phyloP scores from a whole-genome alignment of 768 basidiomycete species.

The Chalciporus pseudorubinellus region DNA sequence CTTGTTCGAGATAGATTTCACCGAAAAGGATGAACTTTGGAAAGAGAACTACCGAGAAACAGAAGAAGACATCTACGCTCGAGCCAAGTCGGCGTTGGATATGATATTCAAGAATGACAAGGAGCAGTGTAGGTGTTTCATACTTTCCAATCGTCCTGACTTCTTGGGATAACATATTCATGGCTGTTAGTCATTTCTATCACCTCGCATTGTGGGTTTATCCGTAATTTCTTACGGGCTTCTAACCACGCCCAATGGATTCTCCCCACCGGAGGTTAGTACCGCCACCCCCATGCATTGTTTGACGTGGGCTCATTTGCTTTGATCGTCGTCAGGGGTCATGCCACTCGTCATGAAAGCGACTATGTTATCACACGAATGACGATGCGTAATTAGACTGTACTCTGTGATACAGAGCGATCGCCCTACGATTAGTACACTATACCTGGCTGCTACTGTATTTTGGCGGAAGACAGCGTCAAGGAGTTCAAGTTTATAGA shows the following conservation, averaged over 20 bases:
- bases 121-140: constrained; percentile 43
- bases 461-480: too few relatives aligned
- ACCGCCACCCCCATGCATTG: too few relatives aligned
- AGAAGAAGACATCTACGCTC: constrained; percentile 33
- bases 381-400: constrained; percentile 1
- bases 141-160: background rate
- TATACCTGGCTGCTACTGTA: background rate
- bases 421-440: too few relatives aligned
- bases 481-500: too few relatives aligned
- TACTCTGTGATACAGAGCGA: background rate
- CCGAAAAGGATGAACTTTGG: constrained; percentile 67
- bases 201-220: constrained; percentile 63
- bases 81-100: constrained; percentile 55
- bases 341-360: constrained; percentile 27
- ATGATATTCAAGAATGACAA: constrained; percentile 45
- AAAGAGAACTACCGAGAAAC: constrained; percentile 21
- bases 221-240: constrained; percentile 50
- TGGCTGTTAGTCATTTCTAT: constrained; percentile 54
- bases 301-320: background rate
- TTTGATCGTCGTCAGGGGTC: constrained; percentile 15
- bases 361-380: background rate
- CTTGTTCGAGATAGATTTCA: constrained; percentile 52
- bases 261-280: constrained; percentile 66
- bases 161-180: background rate
- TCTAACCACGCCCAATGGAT: constrained; percentile 42